phyloP scores from a whole-genome alignment of 306 rosid genomes.

The Acacia acuminata region DNA sequence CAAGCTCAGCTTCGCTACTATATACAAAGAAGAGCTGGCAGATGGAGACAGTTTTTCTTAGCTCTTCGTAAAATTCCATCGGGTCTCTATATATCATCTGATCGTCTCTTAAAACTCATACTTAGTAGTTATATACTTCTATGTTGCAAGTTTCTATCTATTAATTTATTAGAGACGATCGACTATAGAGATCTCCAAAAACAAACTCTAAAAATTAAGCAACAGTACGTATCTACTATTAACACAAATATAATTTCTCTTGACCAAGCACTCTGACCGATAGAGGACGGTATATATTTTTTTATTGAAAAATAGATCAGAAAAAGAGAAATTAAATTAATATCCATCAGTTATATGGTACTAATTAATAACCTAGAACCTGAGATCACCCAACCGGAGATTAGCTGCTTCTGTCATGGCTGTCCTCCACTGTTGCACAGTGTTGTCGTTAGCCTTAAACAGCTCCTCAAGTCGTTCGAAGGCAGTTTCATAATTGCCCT shows the following conservation, averaged over 20 bases:
- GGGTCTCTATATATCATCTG: neutral
- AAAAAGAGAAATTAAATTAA: neutral
- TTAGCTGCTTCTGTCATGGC: neutral
- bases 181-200: too few species aligned
- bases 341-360: too few species aligned
- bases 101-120: too few species aligned
- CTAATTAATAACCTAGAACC: neutral
- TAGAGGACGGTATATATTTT: too few species aligned
- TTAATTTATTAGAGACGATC: too few species aligned
- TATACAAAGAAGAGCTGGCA: neutral
- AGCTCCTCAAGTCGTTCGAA: neutral
- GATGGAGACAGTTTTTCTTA: neutral
- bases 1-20: neutral
- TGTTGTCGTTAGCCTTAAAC: neutral
- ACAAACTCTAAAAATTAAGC: too few species aligned
- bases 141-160: too few species aligned
- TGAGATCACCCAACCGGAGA: neutral
- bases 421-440: neutral
- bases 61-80: neutral
- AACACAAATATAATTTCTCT: too few species aligned
- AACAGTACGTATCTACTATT: too few species aligned
- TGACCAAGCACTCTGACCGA: too few species aligned
- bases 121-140: too few species aligned
- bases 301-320: neutral
- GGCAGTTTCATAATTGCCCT: too few species aligned